Percentiles rank a stretch among this genome's conserved stretches.
phyloP scores from a whole-genome alignment of 768 basidiomycete species.

The Suillus tomentosus region DNA sequence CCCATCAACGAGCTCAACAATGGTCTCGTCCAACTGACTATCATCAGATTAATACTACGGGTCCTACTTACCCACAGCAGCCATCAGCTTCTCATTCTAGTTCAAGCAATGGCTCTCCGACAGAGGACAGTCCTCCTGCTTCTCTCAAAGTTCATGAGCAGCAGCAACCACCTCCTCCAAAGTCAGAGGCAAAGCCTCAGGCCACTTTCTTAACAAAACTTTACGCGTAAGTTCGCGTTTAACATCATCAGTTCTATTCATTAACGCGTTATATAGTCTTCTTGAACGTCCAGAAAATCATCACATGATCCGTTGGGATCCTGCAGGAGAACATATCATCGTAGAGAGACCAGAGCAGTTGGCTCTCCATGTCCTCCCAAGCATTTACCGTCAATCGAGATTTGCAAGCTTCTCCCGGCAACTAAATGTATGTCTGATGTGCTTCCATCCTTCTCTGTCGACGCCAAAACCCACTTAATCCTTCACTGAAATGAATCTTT shows the following conservation, averaged over 20 bases:
- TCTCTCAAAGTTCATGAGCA: slow-evolving; percentile 40
- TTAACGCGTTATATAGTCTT: slow-evolving; percentile 50
- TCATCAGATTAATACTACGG: slow-evolving; percentile 38
- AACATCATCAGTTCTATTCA: slow-evolving; percentile 6
- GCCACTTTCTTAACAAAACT: slow-evolving; percentile 97
- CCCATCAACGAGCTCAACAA: slow-evolving; percentile 43
- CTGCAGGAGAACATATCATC: slow-evolving; percentile 91
- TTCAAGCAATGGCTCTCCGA: slow-evolving; percentile 43
- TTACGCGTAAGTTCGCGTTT: slow-evolving; percentile 69
- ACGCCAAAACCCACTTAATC: slow-evolving; percentile 23
- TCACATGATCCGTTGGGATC: slow-evolving; percentile 97
- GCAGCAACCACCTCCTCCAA: slow-evolving; percentile 52
- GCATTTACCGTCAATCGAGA: slow-evolving; percentile 93
- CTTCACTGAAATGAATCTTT: slow-evolving; percentile 22
- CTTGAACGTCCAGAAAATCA: slow-evolving; percentile 92
- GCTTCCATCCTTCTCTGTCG: slow-evolving; percentile 33
- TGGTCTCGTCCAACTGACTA: slow-evolving; percentile 36
- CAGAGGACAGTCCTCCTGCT: slow-evolving; percentile 50
- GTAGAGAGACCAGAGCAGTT: slow-evolving; percentile 93
- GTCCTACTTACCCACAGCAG: slow-evolving; percentile 34
- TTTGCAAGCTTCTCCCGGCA: slow-evolving; percentile 98
- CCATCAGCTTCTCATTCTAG: slow-evolving; percentile 39
- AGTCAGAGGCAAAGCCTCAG: slow-evolving; percentile 80
- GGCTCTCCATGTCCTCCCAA: slow-evolving; percentile 90
- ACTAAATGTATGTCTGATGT: slow-evolving; percentile 72